A percentile compares a stretch with the other conserved stretches of the same genome.
Conservation (phyloP, 257 asterid genomes). For the Craterostigma plantagineum region DNA sequence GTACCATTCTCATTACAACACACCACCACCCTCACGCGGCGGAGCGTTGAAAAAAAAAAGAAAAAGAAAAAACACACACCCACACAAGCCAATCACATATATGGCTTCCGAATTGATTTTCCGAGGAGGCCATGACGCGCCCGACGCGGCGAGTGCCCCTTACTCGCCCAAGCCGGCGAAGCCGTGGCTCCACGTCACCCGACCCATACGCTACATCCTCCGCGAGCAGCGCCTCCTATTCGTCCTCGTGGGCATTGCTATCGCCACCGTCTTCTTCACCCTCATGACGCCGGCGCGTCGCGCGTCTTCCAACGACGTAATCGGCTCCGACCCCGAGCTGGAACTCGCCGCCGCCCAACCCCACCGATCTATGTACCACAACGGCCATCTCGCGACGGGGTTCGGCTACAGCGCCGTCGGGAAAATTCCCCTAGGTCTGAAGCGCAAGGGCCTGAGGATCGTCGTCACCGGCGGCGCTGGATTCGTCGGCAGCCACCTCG, state of each 20-base stretch:
- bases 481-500: constrained; percentile 85
- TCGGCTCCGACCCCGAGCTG: constrained; percentile 13
- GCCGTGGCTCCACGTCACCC: constrained; percentile 29
- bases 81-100: too few relatives aligned
- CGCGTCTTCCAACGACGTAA: constrained; percentile 9
- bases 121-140: constrained; percentile 53
- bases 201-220: constrained; percentile 32
- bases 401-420: constrained; percentile 45
- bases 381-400: constrained; percentile 30
- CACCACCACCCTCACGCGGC: too few relatives aligned
- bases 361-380: constrained; percentile 32
- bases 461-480: constrained; percentile 93
- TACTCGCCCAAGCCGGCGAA: constrained; percentile 49
- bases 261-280: constrained; percentile 23
- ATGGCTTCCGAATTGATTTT: constrained; percentile 74
- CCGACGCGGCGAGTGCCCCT: constrained; percentile 29
- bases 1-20: too few relatives aligned
- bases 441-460: constrained; percentile 40
- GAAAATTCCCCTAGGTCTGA: constrained; percentile 49
- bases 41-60: too few relatives aligned
- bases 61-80: too few relatives aligned
- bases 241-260: constrained; percentile 33
- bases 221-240: constrained; percentile 50
- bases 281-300: constrained; percentile 6
- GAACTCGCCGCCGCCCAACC: constrained; percentile 24